phyloP scores from a whole-genome alignment of 345 rosid genomes.

The Dipteronia dyeriana region DNA sequence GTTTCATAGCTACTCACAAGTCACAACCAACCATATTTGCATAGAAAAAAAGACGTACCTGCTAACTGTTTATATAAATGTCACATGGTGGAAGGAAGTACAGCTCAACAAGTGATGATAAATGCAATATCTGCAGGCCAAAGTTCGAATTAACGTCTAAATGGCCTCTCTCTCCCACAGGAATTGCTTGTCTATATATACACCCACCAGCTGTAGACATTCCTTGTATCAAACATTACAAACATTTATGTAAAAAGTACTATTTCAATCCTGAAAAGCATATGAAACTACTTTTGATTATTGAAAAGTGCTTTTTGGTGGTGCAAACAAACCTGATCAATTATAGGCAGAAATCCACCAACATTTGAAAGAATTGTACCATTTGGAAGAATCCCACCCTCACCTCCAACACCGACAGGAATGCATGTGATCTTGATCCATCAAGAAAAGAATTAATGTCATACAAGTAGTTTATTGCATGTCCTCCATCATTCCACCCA shows the following conservation, averaged over 20 bases:
- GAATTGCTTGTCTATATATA: slow-evolving; percentile 35
- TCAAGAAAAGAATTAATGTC: slow-evolving; percentile 30
- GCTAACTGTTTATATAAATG: no score
- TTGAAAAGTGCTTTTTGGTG: no score
- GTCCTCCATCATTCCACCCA: slow-evolving; percentile 30
- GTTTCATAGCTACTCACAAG: no score
- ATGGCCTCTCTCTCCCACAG: slow-evolving; percentile 15
- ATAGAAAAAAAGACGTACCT: no score
- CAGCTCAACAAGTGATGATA: no score
- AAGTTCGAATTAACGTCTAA: slow-evolving; percentile 19
- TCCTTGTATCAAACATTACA: slow-evolving; percentile 11
- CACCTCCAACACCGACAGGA: slow-evolving; percentile 35
- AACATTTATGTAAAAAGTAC: background rate
- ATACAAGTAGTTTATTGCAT: slow-evolving; percentile 27
- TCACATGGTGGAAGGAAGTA: no score
- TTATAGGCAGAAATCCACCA: slow-evolving; percentile 32
- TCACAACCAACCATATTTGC: no score
- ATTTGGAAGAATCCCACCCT: slow-evolving; percentile 27
- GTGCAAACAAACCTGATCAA: slow-evolving; percentile 27
- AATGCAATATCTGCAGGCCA: no score
- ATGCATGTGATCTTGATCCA: slow-evolving; percentile 32
- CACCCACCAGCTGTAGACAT: slow-evolving; percentile 28
- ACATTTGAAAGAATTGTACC: slow-evolving; percentile 26
- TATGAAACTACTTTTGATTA: no score
- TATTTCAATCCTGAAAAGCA: no score